These are phyloP conservation scores for Phanerochaete sordida DNA, from an alignment of 768 basidiomycete genomes.

Conservation along the genomic window DNA sequence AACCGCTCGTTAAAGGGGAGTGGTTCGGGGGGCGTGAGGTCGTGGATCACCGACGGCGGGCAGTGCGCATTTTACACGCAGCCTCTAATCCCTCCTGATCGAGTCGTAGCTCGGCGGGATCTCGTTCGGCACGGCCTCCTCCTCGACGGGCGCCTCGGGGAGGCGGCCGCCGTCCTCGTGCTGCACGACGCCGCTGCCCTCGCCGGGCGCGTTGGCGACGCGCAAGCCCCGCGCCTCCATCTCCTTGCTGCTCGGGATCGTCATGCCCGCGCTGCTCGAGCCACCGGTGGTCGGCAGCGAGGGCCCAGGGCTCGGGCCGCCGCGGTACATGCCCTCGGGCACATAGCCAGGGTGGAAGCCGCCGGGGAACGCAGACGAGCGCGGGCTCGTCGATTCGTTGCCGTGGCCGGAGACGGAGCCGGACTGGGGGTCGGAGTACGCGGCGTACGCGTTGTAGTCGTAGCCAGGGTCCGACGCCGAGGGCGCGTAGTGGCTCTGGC, in stretches of 20 bases:
- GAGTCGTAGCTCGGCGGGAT: constrained; percentile 30
- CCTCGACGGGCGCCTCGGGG: constrained; percentile 13
- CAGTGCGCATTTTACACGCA: background rate
- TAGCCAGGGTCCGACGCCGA: constrained; percentile 15
- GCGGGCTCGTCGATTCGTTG: constrained; percentile 8
- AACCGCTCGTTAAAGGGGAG: background rate
- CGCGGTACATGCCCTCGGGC: constrained; percentile 11
- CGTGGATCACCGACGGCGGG: background rate
- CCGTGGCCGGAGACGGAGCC: constrained; percentile 5
- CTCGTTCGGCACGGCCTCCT: constrained; percentile 18
- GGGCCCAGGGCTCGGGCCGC: constrained; percentile 24
- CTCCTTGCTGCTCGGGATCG: constrained; percentile 26
- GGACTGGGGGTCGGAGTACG: constrained; percentile 6
- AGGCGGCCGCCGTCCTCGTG: constrained; percentile 28
- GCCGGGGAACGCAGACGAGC: constrained; percentile 6
- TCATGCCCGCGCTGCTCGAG: constrained; percentile 7
- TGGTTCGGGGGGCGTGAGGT: background rate
- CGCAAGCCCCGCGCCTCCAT: constrained; percentile 24
- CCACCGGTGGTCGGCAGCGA: constrained; percentile 18
- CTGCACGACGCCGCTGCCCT: constrained; percentile 20
- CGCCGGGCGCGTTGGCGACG: constrained; percentile 22
- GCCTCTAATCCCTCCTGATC: constrained; percentile 20
- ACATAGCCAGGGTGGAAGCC: background rate
- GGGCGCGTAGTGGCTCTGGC: constrained; percentile 18
- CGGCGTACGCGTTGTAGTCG: constrained; percentile 14